Evolutionary conservation across 2,329 filamentous ascomycete species (phyloP), one percentile per base, ranked within the genome.

Genomic region (Neoscytalidium dimidiatum): DNA sequence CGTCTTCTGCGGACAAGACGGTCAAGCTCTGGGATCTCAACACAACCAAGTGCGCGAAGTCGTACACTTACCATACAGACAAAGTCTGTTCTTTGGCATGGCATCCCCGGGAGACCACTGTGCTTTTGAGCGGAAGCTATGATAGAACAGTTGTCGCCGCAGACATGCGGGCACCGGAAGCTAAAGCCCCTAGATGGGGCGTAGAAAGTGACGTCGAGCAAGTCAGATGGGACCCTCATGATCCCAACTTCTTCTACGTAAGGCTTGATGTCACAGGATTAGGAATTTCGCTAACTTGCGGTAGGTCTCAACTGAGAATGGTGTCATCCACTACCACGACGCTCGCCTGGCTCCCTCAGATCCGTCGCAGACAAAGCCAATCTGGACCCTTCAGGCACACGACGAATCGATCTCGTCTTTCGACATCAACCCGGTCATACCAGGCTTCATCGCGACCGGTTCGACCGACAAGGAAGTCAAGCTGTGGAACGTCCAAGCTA

Each of bases 1-100:
- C 94, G 0, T 92, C 92, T 1, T 99, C 95, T 1, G 95, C 95
- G 21, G 95, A 99, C 82, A 93, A 94, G 81, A 99, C 95, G 2
- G 89, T 98, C 74, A 99, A 99, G 83, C 86, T 99, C 21, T 99
- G 95, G 95, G 95, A 99, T 77, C 83, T 99, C 68, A 92, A 93
- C 81, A 97, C 92, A 3, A 86, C 91, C 67, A 93, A 90, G 78
- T 97, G 93, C 79, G 95, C 95, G 72, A 95, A 97, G 81, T 97
- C 94, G 49, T 99, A 99, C 84, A 85, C 87, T 17, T 92, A 96
- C 80, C 95, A 99, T 81, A 96, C 92, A 38, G 95, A 97, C 84
- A 99, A 99, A 82, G 94, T 98, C 69, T 99, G 94, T 85, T 92
- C 94, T 23, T 82, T 99, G 64, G 91, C 94, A 69, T 99, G 96